phyloP scores from a whole-genome alignment of 306 rosid species.

The Trichosanthes truncata region DNA sequence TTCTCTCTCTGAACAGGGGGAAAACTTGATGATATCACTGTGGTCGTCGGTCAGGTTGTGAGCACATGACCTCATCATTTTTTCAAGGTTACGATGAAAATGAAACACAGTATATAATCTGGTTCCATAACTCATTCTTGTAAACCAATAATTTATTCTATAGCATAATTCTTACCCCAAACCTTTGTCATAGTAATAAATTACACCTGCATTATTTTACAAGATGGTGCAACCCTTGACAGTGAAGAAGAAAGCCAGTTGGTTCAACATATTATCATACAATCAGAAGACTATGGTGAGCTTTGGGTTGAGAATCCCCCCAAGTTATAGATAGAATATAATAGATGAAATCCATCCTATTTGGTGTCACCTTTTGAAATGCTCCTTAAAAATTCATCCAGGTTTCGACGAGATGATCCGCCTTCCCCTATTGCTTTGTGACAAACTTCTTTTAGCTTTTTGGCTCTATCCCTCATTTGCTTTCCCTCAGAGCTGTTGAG shows the following conservation, averaged over 20 bases:
- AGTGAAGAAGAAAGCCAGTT: background rate
- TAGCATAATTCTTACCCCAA: constrained; percentile 2
- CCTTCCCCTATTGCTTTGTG: constrained; percentile 14
- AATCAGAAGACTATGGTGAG: background rate
- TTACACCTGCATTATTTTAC: background rate
- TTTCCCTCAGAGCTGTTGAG: constrained; percentile 15
- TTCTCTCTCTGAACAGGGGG: constrained; percentile 48
- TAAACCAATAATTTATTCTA: background rate
- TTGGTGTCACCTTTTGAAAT: constrained; percentile 15
- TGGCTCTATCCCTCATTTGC: constrained; percentile 22
- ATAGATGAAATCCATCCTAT: background rate
- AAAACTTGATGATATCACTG: constrained; percentile 79
- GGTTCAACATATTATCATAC: background rate
- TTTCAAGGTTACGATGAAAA: background rate
- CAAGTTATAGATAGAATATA: background rate
- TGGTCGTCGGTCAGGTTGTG: constrained; percentile 64
- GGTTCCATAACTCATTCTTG: background rate
- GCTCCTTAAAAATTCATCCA: constrained; percentile 26
- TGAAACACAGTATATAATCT: background rate
- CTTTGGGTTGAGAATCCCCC: background rate
- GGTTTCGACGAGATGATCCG: constrained; percentile 29
- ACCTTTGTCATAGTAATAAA: background rate
- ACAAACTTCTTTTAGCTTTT: constrained; percentile 11
- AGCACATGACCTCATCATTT: constrained; percentile 34
- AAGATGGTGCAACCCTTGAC: background rate